A percentile compares a stretch with the other conserved stretches of the same genome.
Conservation (phyloP, 2,329 filamentous ascomycete genomes). For the Neofusicoccum kwambonambiense region DNA sequence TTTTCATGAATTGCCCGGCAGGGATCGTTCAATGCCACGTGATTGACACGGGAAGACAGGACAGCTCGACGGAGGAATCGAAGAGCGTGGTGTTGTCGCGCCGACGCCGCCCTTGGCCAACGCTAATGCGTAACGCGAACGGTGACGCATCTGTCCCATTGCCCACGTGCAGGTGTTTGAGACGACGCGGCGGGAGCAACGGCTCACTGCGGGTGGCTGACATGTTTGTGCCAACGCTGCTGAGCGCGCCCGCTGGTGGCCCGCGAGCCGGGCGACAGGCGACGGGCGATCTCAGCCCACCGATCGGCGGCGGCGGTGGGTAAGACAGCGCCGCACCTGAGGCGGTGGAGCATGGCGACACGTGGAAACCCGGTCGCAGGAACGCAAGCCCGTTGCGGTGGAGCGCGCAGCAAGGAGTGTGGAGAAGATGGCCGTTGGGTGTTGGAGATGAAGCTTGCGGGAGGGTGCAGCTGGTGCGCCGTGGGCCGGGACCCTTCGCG, state of each 20-base stretch:
- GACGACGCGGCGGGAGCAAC: background rate
- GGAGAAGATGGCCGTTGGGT: conserved; percentile 7
- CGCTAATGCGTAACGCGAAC: background rate
- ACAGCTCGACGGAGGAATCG: background rate
- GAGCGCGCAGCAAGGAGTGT: background rate
- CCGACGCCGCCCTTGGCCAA: background rate
- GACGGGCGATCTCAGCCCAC: background rate
- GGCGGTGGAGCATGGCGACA: background rate
- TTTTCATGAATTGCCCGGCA: background rate
- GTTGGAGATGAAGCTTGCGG: conserved; percentile 9
- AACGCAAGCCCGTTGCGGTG: background rate
- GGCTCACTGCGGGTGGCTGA: background rate
- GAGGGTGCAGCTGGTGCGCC: background rate
- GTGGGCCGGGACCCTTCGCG: background rate
- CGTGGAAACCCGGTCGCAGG: background rate
- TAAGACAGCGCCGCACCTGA: background rate
- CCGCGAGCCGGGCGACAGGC: background rate
- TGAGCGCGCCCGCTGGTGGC: background rate
- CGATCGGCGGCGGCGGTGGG: conserved; percentile 3
- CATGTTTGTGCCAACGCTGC: background rate
- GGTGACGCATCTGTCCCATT: background rate
- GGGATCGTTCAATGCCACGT: background rate
- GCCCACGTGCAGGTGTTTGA: background rate
- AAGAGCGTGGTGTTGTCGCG: background rate
- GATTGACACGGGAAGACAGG: background rate